phyloP scores from a whole-genome alignment of 2,329 filamentous ascomycete genomes.

The Pseudocercospora vitis region DNA sequence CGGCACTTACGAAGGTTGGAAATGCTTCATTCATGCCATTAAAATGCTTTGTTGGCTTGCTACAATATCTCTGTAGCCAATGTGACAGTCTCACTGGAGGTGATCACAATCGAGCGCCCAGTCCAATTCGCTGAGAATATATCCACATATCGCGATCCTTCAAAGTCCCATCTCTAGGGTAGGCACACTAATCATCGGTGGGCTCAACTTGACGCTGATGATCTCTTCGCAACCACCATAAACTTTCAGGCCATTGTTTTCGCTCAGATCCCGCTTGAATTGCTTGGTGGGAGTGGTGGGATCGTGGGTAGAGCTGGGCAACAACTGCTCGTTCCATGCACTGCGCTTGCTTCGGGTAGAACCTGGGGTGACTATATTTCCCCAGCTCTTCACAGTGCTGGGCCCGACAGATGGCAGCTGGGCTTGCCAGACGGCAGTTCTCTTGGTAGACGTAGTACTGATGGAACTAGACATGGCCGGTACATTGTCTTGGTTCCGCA shows the following conservation, averaged over 20 bases:
- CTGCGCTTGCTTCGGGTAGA: neutral
- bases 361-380: neutral
- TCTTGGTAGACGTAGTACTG: neutral
- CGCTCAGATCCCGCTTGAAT: neutral
- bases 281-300: neutral
- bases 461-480: neutral
- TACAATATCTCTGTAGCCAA: too few species aligned
- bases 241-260: neutral
- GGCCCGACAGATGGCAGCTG: neutral
- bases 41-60: too few species aligned
- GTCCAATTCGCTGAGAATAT: neutral
- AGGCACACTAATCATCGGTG: neutral
- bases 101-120: too few species aligned
- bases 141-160: too few species aligned
- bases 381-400: neutral
- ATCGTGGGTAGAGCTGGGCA: neutral
- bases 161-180: neutral
- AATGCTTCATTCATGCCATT: too few species aligned
- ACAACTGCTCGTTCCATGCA: neutral
- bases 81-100: too few species aligned
- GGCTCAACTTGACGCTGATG: slow-evolving; percentile 3
- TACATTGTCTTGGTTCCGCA: neutral
- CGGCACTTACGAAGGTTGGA: too few species aligned
- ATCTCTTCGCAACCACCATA: neutral
- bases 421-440: neutral